A percentile compares a stretch with the other conserved stretches of the same genome.
These are phyloP conservation scores for Croton setiger DNA, from an alignment of 441 rosid species.

Conservation along the genomic window DNA sequence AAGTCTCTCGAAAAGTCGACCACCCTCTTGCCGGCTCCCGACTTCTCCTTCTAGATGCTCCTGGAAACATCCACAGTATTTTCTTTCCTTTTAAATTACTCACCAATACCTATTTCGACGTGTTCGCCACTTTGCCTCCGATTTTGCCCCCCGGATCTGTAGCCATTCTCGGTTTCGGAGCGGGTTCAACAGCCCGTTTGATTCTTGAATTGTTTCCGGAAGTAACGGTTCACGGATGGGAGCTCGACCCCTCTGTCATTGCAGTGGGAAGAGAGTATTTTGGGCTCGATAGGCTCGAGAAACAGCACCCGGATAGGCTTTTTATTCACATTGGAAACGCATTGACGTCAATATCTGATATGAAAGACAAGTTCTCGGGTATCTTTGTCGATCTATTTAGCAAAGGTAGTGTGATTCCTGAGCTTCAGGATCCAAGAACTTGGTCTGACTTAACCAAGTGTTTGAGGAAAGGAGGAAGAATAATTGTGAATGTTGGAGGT, in stretches of 20 bases:
- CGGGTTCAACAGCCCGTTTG: constrained; percentile 73
- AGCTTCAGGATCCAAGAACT: constrained; percentile 75
- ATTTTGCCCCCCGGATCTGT: constrained; percentile 68
- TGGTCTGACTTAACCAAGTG: constrained; percentile 55
- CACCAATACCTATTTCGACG: constrained; percentile 74
- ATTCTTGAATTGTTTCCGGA: constrained; percentile 70
- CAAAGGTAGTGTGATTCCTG: constrained; percentile 65
- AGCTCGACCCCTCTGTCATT: constrained; percentile 75
- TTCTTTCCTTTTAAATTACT: constrained; percentile 60
- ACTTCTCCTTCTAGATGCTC: constrained; percentile 83
- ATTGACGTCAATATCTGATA: constrained; percentile 44
- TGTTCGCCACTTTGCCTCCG: constrained; percentile 76
- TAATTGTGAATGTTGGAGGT: constrained; percentile 87
- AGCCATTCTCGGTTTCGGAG: constrained; percentile 84
- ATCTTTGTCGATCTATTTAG: constrained; percentile 75
- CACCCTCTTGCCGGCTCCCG: constrained; percentile 85
- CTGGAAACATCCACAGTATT: constrained; percentile 90
- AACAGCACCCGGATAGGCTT: constrained; percentile 47
- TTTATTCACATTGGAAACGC: constrained; percentile 67
- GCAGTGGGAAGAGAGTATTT: constrained; percentile 75
- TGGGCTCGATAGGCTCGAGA: constrained; percentile 63
- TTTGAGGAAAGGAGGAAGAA: constrained; percentile 66
- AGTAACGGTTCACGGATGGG: constrained; percentile 70
- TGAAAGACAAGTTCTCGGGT: constrained; percentile 60
- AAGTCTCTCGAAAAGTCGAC: constrained; percentile 60